Base-by-base conservation (phyloP, 2,329 filamentous ascomycete genomes). In the Aspergillus pseudotamarii region DNA sequence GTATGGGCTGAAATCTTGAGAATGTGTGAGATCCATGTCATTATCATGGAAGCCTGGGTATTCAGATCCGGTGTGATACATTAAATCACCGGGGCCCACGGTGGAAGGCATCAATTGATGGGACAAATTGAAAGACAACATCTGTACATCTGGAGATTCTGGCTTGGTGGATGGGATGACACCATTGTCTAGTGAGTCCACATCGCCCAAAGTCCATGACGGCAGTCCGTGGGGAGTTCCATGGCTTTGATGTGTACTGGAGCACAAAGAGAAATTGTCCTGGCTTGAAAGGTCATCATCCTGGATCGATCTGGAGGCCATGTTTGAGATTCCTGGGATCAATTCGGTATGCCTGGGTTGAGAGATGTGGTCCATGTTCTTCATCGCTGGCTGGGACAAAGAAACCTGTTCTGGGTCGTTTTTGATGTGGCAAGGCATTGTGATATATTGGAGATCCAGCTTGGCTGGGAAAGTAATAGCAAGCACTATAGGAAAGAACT, bases 261-360 rank as follows among this genome's bases (percentile, higher is more conserved):
- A 79, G 72, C 75, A 78, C 65, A 79, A 74, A 64, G 78, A 78
- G 66, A 78, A 78, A 66, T 68, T 75, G 73, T 79, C 78, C 70
- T 77, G 76, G 71, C 74, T 77, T 60, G 76, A 76, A 65, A 79
- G 71, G 63, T 80, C 78, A 77, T 79, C 75, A 78, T 80, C 78
- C 74, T 78, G 77, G 72, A 73, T 60, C 66, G 71, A 70, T 71
- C 74, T 76, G 67, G 78, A 75, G 70, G 74, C 67, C 71, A 78
- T 72, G 69, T 75, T 77, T 71, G 76, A 72, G 55, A 76, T 69
- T 71, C 76, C 78, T 69, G 73, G 76, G 62, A 75, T 66, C 67
- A 76, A 67, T 68, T 75, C 69, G 66, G 65, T 70, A 57, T 76
- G 75, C 72, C 76, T 78, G 64, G 75, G 65, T 57, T 77, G 71